Base-by-base conservation (phyloP, 768 basidiomycete genomes). In the Megacollybia marginata region DNA sequence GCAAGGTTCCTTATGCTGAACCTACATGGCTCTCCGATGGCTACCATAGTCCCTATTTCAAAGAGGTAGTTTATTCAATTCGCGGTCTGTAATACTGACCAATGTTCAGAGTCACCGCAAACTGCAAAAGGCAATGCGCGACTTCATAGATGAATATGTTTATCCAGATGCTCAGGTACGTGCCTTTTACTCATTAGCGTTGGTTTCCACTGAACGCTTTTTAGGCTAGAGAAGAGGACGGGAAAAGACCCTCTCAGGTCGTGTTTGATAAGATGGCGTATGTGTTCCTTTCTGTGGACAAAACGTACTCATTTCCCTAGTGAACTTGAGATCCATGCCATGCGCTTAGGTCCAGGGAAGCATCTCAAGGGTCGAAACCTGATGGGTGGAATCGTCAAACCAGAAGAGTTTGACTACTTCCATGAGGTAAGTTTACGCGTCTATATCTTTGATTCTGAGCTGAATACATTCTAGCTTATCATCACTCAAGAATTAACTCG, bases 321-420 rank as follows among this genome's bases (percentile, higher is more conserved):
- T 18, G 83, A 84, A 56, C 66, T 75, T 51, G 85, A 91, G 63
- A 72, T 94, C 40, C 82, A 89, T 47, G 85, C 88, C 6, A 94
- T 96, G 92, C 80, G 92, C 5, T 74, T 93, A 47, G 93, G 93
- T 2, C 92, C 92, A 2, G 90, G 89, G 16, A 89, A 90, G 63
- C 90, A 94, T 61, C 76, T 96, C 19, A 70, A 87, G 60, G 91
- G 92, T 1, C 75, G 79, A 36, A 79, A 70, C 10, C 68, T 96
- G 2, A 82, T 92, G 68, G 85, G 80, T 23, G 92, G 91, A 11
- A 64, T 81, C n/a, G 75, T 90, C 42, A 79, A 79, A 46, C 82
- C 87, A 4, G 88, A 90, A 60, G 85, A 93, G 56, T 97, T 88
- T 57, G 90, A 96, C 64, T 93, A 94, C 60, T 98, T 98, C 75